Conservation (phyloP, 495 filamentous ascomycete genomes). For the Chaetomium fimeti region DNA sequence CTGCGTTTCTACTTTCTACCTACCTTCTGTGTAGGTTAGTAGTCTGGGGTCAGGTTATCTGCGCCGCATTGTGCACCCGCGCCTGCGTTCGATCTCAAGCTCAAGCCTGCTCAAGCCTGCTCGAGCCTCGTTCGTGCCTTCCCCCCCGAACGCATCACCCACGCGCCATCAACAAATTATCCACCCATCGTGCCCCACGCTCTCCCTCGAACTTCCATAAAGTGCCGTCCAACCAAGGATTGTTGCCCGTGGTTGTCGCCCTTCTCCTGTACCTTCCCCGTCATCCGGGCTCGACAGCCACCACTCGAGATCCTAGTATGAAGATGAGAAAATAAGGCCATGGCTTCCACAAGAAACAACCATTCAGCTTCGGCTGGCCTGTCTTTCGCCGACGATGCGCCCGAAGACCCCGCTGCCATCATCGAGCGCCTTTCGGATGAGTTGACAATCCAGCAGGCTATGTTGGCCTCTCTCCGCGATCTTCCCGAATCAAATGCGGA, state of each 20-base stretch:
- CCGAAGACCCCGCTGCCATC: background rate
- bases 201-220: background rate
- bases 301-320: background rate
- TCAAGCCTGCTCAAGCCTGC: too few relatives aligned
- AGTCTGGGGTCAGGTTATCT: too few relatives aligned
- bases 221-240: background rate
- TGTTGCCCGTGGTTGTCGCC: background rate
- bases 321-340: background rate
- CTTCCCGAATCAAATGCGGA: background rate
- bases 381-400: background rate
- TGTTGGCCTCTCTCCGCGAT: constrained; percentile 16
- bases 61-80: background rate
- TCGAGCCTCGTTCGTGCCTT: background rate
- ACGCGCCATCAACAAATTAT: background rate
- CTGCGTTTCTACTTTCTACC: background rate
- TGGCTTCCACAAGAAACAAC: constrained; percentile 7
- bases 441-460: constrained; percentile 9
- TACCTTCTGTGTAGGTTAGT: background rate
- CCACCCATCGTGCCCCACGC: background rate
- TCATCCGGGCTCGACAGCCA: background rate
- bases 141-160: background rate
- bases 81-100: background rate
- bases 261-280: background rate
- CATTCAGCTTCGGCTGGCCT: background rate
- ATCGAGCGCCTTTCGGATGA: constrained; percentile 22